Base-by-base conservation (phyloP, 2,329 filamentous ascomycete genomes). In the Decorospora gaudefroyi region DNA sequence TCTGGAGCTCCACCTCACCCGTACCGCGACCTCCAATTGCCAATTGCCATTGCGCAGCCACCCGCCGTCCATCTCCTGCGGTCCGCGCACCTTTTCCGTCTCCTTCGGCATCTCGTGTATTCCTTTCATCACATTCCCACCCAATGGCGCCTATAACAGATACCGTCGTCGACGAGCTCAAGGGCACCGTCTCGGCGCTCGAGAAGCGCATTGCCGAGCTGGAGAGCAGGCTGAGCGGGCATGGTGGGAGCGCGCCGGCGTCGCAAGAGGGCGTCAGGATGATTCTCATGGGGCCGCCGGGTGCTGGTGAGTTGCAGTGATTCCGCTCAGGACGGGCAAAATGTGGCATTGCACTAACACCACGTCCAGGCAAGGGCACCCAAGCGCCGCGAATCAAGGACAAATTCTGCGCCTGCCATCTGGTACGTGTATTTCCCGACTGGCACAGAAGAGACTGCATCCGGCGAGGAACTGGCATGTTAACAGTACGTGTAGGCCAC, bases 331-430 rank as follows among this genome's bases (percentile, higher is more conserved):
- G 16, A 17, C 30, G 35, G 33, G 17, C 17, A 17, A 27, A 36
- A 21, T 18, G 28, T 32, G 42, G 39, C 22, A 23, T 31, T 31
- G 57, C 46, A 58, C 59, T 67, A 51, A 72, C 61, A 42, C 21
- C 23, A 15, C 29, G 44, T 35, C 51, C 67, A 97, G 93, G 93
- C 78, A 99, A 99, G 84, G 93, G 93, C 75, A 99, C 93, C 28
- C 93, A 99, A 76, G 93, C 93, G 47, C 93, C 93, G 57, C 92
- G 87, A 75, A 93, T 99, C 77, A 96, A 96, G 83, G 92, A 97
- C 70, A 95, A 89, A 78, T 99, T 91, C 78, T 90, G 86, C 72
- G 90, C 90, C 78, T 99, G 93, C 78, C 93, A 99, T 76, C 77
- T 99, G 77, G 91, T 96, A 83, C 67, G 86, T 71, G n/a, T n/a